These are phyloP conservation scores for Fonsecaea pugnacius DNA, from an alignment of 2,329 filamentous ascomycete genomes.

Conservation along the genomic window DNA sequence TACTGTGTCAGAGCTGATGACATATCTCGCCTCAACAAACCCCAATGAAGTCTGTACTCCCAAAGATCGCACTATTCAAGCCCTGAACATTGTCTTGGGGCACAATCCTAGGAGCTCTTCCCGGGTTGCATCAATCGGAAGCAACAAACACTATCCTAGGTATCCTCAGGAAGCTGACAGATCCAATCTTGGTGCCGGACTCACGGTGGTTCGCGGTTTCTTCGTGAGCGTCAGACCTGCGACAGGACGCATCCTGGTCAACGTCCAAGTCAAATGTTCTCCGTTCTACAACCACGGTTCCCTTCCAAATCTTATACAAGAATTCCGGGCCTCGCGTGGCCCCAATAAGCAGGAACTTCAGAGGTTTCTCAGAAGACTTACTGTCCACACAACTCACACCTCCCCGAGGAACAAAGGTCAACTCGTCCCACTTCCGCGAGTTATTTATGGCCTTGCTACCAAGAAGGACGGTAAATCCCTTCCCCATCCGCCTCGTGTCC, in stretches of 20 bases:
- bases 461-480: constrained; percentile 15
- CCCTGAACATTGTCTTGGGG: constrained; percentile 12
- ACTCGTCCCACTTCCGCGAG: neutral
- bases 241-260: constrained; percentile 4
- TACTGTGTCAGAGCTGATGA: neutral
- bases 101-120: constrained; percentile 6
- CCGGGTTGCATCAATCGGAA: neutral
- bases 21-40: neutral
- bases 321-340: neutral
- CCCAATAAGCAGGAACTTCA: neutral
- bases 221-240: constrained; percentile 12
- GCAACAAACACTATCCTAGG: constrained; percentile 1
- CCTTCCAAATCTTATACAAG: neutral
- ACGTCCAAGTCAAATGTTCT: constrained; percentile 8
- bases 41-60: neutral
- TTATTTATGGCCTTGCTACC: constrained; percentile 1
- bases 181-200: neutral
- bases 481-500: constrained; percentile 45
- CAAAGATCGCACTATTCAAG: constrained; percentile 11
- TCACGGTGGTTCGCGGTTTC: constrained; percentile 9
- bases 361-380: neutral
- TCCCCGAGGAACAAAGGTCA: neutral
- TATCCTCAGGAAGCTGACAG: neutral
- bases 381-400: neutral
- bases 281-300: constrained; percentile 10